Percentiles rank a stretch among this genome's conserved stretches.
Evolutionary conservation across 2,329 filamentous ascomycete genomes (phyloP).

Genomic region (Grosmannia penicillata): DNA sequence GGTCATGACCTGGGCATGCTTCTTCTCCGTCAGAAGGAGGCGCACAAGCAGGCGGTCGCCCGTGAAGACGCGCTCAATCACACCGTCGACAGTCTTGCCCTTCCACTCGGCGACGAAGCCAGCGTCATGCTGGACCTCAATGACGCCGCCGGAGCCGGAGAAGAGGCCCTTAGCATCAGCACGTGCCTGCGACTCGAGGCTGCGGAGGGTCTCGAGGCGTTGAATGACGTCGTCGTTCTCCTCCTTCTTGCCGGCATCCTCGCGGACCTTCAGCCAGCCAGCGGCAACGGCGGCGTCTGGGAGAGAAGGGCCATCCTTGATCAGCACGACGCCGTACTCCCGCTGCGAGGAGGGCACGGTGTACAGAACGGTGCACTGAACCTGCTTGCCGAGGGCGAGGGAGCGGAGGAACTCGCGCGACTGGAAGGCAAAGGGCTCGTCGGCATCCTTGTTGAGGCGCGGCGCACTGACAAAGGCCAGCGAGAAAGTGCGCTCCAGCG

Average conservation of each 20-base stretch:
- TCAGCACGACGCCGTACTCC: constrained; percentile 71
- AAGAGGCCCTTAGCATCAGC: constrained; percentile 70
- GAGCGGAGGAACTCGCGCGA: constrained; percentile 86
- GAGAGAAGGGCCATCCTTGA: constrained; percentile 61
- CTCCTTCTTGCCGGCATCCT: constrained; percentile 86
- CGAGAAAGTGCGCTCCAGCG: constrained; percentile 73
- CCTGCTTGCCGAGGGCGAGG: constrained; percentile 68
- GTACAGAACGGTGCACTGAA: constrained; percentile 78
- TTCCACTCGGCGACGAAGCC: constrained; percentile 75
- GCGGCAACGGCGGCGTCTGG: constrained; percentile 75
- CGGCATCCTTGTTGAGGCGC: constrained; percentile 72
- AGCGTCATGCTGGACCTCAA: constrained; percentile 70
- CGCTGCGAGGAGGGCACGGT: constrained; percentile 71
- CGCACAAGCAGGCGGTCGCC: constrained; percentile 82
- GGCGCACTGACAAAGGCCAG: constrained; percentile 87
- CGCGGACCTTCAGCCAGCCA: constrained; percentile 85
- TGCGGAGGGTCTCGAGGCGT: constrained; percentile 63
- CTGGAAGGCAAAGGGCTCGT: constrained; percentile 86
- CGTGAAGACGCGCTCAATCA: constrained; percentile 82
- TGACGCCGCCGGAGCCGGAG: constrained; percentile 47
- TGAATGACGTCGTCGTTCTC: constrained; percentile 61
- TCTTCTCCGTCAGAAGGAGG: constrained; percentile 62
- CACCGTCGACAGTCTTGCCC: constrained; percentile 66
- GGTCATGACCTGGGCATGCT: constrained; percentile 80
- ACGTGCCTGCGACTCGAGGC: constrained; percentile 64